Base-by-base conservation (phyloP, 352 stramenopile genomes). In the Albugo candida region DNA sequence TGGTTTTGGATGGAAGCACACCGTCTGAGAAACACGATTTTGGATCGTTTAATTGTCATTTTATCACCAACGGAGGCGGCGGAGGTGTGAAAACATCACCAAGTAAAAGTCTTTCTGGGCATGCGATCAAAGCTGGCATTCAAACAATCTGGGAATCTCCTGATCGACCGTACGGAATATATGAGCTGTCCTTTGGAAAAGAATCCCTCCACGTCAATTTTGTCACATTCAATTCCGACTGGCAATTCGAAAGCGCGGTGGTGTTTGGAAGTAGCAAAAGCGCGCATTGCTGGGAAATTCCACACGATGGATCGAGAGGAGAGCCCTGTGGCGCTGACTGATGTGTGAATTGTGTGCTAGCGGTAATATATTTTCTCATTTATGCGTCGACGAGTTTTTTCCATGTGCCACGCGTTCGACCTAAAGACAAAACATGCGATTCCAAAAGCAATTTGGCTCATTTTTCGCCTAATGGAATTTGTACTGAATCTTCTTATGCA, bases 401-500 rank as follows among this genome's bases (percentile, higher is more conserved):
- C 3, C 24, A 3, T 10, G n/a, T 10, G 3, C 24, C 8, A 8
- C 24, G 3, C 24, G 3, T 31, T 31, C 24, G 24, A 31, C 24
- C 24, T 31, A 31, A 8, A 31, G 24, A 10, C 24, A 31, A 31
- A 31, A 31, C 3, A 31, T 31, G 24, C 24, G 24, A 31, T 31
- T 31, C 8, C n/a, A n/a, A n/a, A n/a, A n/a, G n/a, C n/a, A n/a
- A n/a, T n/a, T n/a, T n/a, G n/a, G 24, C 24, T 31, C 24, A 10
- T 31, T 31, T 31, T 3, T 45, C 49, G 66, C 64, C n/a, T 83
- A 83, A 56, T 83, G 77, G 60, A 92, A 86, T 62, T 87, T 88
- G 54, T 86, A 78, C 64, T 92, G 79, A 64, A 93, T 91, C 65
- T 92, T 84, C 60, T 88, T 91, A 65, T 93, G 81, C 47, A 91